Base-by-base conservation (phyloP, 2,329 filamentous ascomycete species). In the Drechslerella coelobrocha region DNA sequence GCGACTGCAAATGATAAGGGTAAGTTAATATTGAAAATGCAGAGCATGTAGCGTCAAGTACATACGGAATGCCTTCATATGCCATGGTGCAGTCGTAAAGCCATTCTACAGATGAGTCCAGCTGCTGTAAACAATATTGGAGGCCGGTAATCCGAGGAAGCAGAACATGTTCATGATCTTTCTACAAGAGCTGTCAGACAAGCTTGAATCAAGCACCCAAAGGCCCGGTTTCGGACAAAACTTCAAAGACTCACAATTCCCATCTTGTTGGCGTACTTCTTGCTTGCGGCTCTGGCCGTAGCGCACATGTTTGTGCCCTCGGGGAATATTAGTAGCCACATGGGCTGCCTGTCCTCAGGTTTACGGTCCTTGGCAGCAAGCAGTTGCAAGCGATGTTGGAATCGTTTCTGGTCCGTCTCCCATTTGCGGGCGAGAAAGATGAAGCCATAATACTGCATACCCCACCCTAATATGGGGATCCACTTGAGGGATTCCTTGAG, bases 11-110 rank as follows among this genome's bases (percentile, higher is more conserved):
- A 21, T 24, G 39, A 60, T 29, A 37, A 23, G 19, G 65, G 9
- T 57, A 45, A 69, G n/a, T n/a, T n/a, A n/a, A n/a, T n/a, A n/a
- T n/a, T n/a, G n/a, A n/a, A n/a, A n/a, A n/a, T n/a, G n/a, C n/a
- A n/a, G n/a, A n/a, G n/a, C n/a, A n/a, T n/a, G n/a, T n/a, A n/a
- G n/a, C n/a, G n/a, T n/a, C n/a, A n/a, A n/a, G 23, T 55, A 88
- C 91, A 83, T 84, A 93, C 88, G 90, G 90, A 45, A 96, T 86
- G 12, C 94, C 93, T 79, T 97, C 93, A 77, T 99, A 99, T 2
- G 91, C 92, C 62, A 99, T 88, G 0, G 94, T 97, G 79, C 92
- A 97, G 79, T 96, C 91, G 75, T 96, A 96, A 0, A 96, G 82
- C 80, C 90, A 95, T 9, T 94, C 89, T 0, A 92, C 86, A 29